Evolutionary conservation across 257 asterid species (phyloP).

Genomic region (Solanum acaule): DNA sequence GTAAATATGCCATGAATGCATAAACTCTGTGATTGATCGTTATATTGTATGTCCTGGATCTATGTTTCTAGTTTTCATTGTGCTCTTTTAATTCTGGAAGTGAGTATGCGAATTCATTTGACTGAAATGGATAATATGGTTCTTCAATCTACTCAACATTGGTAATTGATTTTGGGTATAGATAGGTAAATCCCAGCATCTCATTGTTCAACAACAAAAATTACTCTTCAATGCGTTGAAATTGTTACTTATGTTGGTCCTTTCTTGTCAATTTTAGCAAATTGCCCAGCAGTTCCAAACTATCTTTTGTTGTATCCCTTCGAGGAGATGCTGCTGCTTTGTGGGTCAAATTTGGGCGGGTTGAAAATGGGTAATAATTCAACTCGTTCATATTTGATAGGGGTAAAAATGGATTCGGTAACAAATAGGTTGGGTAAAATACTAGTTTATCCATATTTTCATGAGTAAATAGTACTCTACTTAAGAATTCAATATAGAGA

Average conservation of each 20-base stretch:
- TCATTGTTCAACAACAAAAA: too few species aligned
- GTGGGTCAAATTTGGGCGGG: background rate
- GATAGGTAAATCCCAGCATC: too few species aligned
- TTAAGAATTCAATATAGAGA: too few species aligned
- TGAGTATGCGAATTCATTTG: background rate
- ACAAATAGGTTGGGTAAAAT: too few species aligned
- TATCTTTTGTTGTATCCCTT: background rate
- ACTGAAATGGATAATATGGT: background rate
- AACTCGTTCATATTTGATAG: too few species aligned
- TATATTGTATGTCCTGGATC: background rate
- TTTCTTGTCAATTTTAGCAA: slow-evolving; percentile 11
- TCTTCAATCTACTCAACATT: background rate
- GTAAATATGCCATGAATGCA: background rate
- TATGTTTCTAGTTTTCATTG: background rate
- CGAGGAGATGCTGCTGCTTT: background rate
- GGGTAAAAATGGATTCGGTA: too few species aligned
- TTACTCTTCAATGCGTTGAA: too few species aligned
- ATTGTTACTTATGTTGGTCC: background rate
- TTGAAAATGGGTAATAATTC: too few species aligned
- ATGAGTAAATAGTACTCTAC: too few species aligned
- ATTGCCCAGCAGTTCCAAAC: background rate
- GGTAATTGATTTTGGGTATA: background rate
- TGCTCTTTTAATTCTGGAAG: background rate
- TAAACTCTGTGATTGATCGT: background rate
- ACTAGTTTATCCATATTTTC: too few species aligned